Evolutionary conservation across 192 early-diverging fungal species (phyloP), one percentile per base, ranked within the genome.

Genomic region (Umbelopsis isabellina): DNA sequence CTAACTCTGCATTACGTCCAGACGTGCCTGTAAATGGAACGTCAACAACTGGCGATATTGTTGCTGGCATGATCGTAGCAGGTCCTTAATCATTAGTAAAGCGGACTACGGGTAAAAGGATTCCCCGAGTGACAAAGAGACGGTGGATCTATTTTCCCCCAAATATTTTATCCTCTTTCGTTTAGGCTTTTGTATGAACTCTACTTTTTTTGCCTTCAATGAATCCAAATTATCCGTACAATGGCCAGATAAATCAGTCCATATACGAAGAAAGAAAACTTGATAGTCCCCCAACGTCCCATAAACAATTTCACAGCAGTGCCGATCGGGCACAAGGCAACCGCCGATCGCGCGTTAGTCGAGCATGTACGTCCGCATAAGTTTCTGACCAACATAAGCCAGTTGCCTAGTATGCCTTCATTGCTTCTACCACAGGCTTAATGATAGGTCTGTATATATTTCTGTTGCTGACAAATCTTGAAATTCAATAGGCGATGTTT

Each of bases 11-110:
- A 2, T 49, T 69, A 37, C 66, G 75, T 15, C 75, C 75, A 16
- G 75, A 71, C 51, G 75, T 77, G 41, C 75, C 75, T 10, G 50
- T 77, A 30, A 72, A 51, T 25, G 75, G 75, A 21, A 64, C 75
- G 10, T 72, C 46, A 13, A 69, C 47, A 11, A 69, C 67, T 33
- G 71, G 66, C n/a, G 67, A 77, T 50, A 51, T 68, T 9, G 27
- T 77, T 10, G 75, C 75, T 65, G 75, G 75, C 9, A 61, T 61
- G 27, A 35, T 61, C 4, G 27, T 61, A 11, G 55, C 55, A 35
- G 27, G 55, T 35, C 55, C 27, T 16, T 12, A 15, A 7, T 2
- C 1, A n/a, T 35, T n/a, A 30, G 18, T 18, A 61, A 18, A 25
- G 49, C 51, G 22, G 22, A 9, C 7, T 8, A 23, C 51, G 51